These are phyloP conservation scores for Esteya vermicola DNA, from an alignment of 2,329 filamentous ascomycete species.

Conservation along the genomic window DNA sequence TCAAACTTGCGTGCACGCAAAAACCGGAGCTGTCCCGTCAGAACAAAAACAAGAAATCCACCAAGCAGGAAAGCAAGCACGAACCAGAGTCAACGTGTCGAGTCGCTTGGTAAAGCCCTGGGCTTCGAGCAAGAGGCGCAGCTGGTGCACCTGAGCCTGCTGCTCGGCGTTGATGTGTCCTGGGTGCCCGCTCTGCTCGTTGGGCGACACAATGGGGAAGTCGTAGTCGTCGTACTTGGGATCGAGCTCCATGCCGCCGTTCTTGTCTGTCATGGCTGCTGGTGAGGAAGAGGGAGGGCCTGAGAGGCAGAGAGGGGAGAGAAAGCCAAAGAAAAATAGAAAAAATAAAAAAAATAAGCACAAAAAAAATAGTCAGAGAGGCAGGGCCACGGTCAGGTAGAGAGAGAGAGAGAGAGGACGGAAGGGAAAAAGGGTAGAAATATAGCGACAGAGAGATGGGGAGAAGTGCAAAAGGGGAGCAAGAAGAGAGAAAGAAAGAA, in stretches of 20 bases:
- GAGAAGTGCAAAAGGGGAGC: not conserved
- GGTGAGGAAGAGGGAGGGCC: not conserved
- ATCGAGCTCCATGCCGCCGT: conserved; percentile 43
- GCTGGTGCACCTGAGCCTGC: conserved; percentile 77
- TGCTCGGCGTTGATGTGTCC: conserved; percentile 77
- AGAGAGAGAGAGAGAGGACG: no score
- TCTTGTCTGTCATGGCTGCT: conserved; percentile 1
- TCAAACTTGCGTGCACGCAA: conserved; percentile 92
- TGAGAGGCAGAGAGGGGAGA: not conserved
- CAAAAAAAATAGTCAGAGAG: no score
- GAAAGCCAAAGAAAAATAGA: not conserved
- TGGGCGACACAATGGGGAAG: conserved; percentile 66
- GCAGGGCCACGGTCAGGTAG: no score
- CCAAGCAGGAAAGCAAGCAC: conserved; percentile 14
- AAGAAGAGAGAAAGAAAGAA: not conserved
- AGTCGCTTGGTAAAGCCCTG: conserved; percentile 71
- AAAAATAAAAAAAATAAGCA: no score
- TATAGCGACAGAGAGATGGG: not conserved
- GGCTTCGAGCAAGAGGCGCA: conserved; percentile 72
- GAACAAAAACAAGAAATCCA: not conserved
- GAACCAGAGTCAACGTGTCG: conserved; percentile 82
- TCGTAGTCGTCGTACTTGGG: conserved; percentile 95
- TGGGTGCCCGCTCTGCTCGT: conserved; percentile 61
- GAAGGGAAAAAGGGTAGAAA: not conserved
- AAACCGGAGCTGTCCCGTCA: conserved; percentile 55